phyloP scores from a whole-genome alignment of 495 filamentous ascomycete genomes.

The Penicillium pulvis region DNA sequence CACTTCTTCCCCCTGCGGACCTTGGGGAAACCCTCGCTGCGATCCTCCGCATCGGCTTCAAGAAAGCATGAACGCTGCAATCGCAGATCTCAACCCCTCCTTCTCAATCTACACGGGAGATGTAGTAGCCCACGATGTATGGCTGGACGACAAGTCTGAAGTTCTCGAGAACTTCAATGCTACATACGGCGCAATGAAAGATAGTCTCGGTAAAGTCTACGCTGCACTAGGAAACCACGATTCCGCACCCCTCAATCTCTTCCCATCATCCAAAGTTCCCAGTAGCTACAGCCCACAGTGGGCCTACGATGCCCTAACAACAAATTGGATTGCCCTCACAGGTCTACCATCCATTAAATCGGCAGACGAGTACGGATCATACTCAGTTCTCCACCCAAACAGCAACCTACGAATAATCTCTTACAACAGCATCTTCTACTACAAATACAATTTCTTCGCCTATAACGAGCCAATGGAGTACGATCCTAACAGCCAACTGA shows the following conservation, averaged over 20 bases:
- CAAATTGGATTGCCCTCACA: slow-evolving; percentile 50
- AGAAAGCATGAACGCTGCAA: slow-evolving; percentile 54
- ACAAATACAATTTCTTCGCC: slow-evolving; percentile 55
- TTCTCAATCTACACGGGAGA: slow-evolving; percentile 39
- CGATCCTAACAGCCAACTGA: slow-evolving; percentile 50
- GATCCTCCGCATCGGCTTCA: slow-evolving; percentile 53
- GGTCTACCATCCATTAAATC: slow-evolving; percentile 34
- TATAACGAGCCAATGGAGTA: slow-evolving; percentile 51
- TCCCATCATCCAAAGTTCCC: slow-evolving; percentile 39
- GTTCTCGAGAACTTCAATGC: slow-evolving; percentile 45
- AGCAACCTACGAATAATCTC: slow-evolving; percentile 56
- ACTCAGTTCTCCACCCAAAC: slow-evolving; percentile 45
- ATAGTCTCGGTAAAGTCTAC: slow-evolving; percentile 44
- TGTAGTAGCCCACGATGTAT: slow-evolving; percentile 33
- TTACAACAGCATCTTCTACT: slow-evolving; percentile 60
- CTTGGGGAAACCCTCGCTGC: slow-evolving; percentile 52
- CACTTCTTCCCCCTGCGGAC: slow-evolving; percentile 46
- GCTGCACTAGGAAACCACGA: slow-evolving; percentile 60
- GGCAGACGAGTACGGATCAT: slow-evolving; percentile 48
- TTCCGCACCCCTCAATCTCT: slow-evolving; percentile 52
- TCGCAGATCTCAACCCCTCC: slow-evolving; percentile 30
- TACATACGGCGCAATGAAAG: slow-evolving; percentile 40
- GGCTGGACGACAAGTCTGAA: slow-evolving; percentile 34
- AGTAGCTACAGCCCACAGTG: slow-evolving; percentile 44
- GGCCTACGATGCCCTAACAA: slow-evolving; percentile 52